phyloP scores from a whole-genome alignment of 176 grass and related monocot species.

The Poa annua region DNA sequence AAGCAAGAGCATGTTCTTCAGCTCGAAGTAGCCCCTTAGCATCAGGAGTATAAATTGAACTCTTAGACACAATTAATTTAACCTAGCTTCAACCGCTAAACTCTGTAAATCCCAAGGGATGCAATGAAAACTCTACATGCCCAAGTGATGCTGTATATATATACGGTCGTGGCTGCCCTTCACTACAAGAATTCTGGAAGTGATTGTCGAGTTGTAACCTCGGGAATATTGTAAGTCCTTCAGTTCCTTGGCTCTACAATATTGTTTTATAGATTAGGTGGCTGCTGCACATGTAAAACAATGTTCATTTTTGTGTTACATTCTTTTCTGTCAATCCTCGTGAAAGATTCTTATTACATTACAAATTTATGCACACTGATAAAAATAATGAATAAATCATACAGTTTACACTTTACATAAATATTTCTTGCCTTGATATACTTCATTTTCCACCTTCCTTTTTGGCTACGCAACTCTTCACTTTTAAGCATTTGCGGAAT shows the following conservation, averaged over 20 bases:
- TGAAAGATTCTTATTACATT: slow-evolving; percentile 1
- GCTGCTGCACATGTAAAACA: slow-evolving; percentile 53
- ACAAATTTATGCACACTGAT: slow-evolving; percentile 14
- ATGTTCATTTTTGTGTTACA: not conserved
- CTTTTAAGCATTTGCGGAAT: slow-evolving; percentile 18
- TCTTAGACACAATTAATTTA: slow-evolving; percentile 47
- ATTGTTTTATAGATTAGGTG: slow-evolving; percentile 41
- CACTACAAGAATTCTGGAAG: slow-evolving; percentile 30
- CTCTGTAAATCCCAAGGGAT: slow-evolving; percentile 29
- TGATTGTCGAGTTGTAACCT: slow-evolving; percentile 44
- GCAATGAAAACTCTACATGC: slow-evolving; percentile 28
- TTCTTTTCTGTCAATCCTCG: not conserved
- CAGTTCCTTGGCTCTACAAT: slow-evolving; percentile 14
- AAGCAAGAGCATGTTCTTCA: slow-evolving; percentile 64
- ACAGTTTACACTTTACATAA: not conserved
- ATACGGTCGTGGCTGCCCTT: not conserved
- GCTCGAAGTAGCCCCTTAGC: slow-evolving; percentile 66
- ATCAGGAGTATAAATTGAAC: slow-evolving; percentile 21
- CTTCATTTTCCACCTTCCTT: not conserved
- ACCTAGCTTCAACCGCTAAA: slow-evolving; percentile 42
- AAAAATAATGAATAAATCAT: slow-evolving; percentile 3
- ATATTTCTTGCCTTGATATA: slow-evolving; percentile 30
- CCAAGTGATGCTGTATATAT: slow-evolving; percentile 56
- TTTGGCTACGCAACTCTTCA: not conserved
- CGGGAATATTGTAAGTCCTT: slow-evolving; percentile 36